Base-by-base conservation (phyloP, 805 yeast genomes). In the Candida vartiovaarae region DNA sequence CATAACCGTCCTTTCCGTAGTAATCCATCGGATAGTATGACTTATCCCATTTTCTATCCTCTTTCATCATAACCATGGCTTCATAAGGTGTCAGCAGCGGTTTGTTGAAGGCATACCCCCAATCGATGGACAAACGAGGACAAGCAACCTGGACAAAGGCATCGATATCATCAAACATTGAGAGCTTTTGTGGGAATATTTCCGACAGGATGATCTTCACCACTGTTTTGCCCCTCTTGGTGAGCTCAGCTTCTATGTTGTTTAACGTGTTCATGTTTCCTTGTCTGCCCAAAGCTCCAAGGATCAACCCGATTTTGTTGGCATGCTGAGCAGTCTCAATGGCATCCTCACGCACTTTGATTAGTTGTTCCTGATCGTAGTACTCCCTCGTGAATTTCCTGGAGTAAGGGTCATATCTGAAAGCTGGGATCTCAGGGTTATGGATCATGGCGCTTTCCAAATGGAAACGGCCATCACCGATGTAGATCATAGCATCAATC, bases 71-170 rank as follows among this genome's bases (percentile, higher is more conserved):
- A 5, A 90, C 95, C 87, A 86, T 88, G 0, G 96, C 88, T 60
- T 93, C 99, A 60, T 93, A 93, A 0, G 99, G 99, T 0, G 99
- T 91, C 45, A 93, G 65, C 36, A 93, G 66, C 0, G 99, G 99
- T 57, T 84, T 85, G 46, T 80, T 80, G 59, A 93, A 93, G 0
- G 99, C 99, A 62, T 93, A 93, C 0, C 99, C 99, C 99, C 99
- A 93, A 62, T 93, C 99, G 35, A 93, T 91, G 2, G 96, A 87
- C 38, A 93, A 67, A 56, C 99, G 72, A 0, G 99, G 99, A 61
- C 99, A 93, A 1, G 99, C 99, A 3, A 93, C 95, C 64, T 93
- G 99, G 10, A 93, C 85, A 72, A 93, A 93, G 2, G 90, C 95
- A 63, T 93, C 99, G 15, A 91, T 78, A 56, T 87, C 93, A 55